phyloP scores from a whole-genome alignment of 106 monocot species.

The Dactylorhiza incarnata region DNA sequence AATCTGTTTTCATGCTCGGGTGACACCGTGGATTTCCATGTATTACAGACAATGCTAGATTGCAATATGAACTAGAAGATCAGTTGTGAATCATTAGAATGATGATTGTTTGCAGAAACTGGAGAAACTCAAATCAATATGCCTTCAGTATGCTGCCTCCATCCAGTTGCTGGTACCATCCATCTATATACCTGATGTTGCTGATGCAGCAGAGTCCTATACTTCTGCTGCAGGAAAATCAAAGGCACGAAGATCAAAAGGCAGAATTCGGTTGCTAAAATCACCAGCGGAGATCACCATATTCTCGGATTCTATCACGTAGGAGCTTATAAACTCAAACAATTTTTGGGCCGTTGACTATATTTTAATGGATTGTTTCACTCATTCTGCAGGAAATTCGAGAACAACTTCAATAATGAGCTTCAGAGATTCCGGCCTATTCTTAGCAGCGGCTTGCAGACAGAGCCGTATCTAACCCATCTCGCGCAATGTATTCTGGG shows the following conservation, averaged over 20 bases:
- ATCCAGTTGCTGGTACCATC: slow-evolving; percentile 77
- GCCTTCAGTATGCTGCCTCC: slow-evolving; percentile 81
- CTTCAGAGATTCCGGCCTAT: slow-evolving; percentile 73
- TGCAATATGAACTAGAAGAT: not conserved
- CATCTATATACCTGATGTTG: slow-evolving; percentile 28
- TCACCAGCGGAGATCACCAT: slow-evolving; percentile 27
- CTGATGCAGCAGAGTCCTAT: slow-evolving; percentile 13
- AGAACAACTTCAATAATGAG: slow-evolving; percentile 67
- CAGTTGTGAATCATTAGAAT: not conserved
- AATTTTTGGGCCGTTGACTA: not conserved
- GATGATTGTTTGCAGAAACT: slow-evolving; percentile 52
- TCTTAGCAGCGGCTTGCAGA: slow-evolving; percentile 65
- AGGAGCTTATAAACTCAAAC: slow-evolving; percentile 4
- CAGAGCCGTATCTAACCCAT: slow-evolving; percentile 88
- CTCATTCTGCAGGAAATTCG: slow-evolving; percentile 50
- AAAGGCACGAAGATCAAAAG: slow-evolving; percentile 24
- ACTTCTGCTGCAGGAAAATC: slow-evolving; percentile 15
- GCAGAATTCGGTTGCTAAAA: slow-evolving; percentile 23
- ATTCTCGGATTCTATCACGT: slow-evolving; percentile 66
- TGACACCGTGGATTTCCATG: not conserved
- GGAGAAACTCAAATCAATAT: slow-evolving; percentile 86
- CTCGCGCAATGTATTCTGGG: slow-evolving; percentile 89
- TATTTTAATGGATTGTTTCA: not conserved
- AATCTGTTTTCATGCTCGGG: too few species aligned
- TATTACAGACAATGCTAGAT: not conserved